Base-by-base conservation (phyloP, 768 basidiomycete species). In the Austroboletus eburneus region DNA sequence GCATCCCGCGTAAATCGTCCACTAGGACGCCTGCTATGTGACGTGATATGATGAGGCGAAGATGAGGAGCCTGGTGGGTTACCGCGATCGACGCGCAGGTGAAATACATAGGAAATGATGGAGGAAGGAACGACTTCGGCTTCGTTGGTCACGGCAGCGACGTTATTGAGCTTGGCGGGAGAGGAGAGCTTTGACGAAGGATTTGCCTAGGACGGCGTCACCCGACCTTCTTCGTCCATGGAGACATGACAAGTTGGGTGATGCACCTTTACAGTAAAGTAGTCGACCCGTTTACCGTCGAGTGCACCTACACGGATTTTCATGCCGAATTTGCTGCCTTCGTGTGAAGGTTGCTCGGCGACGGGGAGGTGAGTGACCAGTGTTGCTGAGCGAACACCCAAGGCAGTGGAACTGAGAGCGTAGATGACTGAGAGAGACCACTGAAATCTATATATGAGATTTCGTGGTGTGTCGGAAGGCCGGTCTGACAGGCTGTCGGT, bases 241-340 rank as follows among this genome's bases (percentile, higher is more conserved):
- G 14, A 6, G 12, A 42, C 24, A 37, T n/a, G n/a, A n/a, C n/a
- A n/a, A n/a, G n/a, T n/a, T n/a, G n/a, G n/a, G n/a, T n/a, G n/a
- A 25, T 76, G 56, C 42, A 93, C 95, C 96, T 74, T 93, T n/a
- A n/a, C n/a, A n/a, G n/a, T 99, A 77, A 98, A 99, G 71, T 98
- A 99, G 68, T 98, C 95, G 42, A 94, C 71, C 29, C 95, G 84
- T 68, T 95, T 96, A 20, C 95, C 95, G 57, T 91, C 91, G 59
- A 97, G 70, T 9, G 93, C 87, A 18, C 96, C 96, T 9, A 87
- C 84, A 53, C 91, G 78, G 44, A 85, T 78, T 73, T 96, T 97
- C 58, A 97, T 81, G 2, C 91, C 91, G 13, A 90, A 76, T 58
- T 83, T 85, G 56, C 87, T 84, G 54, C 87, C 84, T 37, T n/a